Base-by-base conservation (phyloP, 352 stramenopile species). In the Phytophthora pisi region DNA sequence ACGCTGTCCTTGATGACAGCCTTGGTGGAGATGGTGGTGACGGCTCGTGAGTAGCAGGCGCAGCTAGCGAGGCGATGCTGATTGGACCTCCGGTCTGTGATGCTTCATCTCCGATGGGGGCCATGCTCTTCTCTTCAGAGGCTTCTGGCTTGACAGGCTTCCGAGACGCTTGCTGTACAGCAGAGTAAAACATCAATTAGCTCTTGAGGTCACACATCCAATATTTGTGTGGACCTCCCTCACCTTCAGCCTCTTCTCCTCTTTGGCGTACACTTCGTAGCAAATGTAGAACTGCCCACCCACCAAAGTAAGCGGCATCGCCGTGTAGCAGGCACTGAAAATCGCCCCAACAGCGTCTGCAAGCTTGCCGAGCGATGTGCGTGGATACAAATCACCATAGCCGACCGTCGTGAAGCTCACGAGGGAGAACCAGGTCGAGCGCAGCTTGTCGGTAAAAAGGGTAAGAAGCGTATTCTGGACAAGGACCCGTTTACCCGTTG, bases 231-330 rank as follows among this genome's bases (percentile, higher is more conserved):
- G 30, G 30, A 3, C 58, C 8, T 58, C 57, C 34, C 60, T 50
- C 62, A 83, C 75, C 56, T 28, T 58, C 16, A 68, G 57, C 24
- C 65, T 63, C 31, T 85, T 67, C 47, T 85, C 70, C 24, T 70
- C 61, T 1, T 66, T 74, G 30, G 82, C 58, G 47, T 81, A 66
- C 1, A 76, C 49, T 31, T 86, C 77, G 38, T 92, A 92, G 59
- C 75, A 88, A 6, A 79, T 57, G 71, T 89, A 88, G 61, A 90
- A 90, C 46, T 90, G 75, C 1, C 66, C 68, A 9, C 81, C 81
- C 26, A 88, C 78, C 0, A 90, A 57, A 11, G 81, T 84, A 5
- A 90, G 75, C 10, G 79, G 81, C 81, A 90, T 90, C 3, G 81
- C 77, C 2, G 75, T 86, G 70, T 88, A 90, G 45, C 69, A 84